Base-by-base conservation (phyloP, 768 basidiomycete species). In the Paxillus ammoniavirescens region DNA sequence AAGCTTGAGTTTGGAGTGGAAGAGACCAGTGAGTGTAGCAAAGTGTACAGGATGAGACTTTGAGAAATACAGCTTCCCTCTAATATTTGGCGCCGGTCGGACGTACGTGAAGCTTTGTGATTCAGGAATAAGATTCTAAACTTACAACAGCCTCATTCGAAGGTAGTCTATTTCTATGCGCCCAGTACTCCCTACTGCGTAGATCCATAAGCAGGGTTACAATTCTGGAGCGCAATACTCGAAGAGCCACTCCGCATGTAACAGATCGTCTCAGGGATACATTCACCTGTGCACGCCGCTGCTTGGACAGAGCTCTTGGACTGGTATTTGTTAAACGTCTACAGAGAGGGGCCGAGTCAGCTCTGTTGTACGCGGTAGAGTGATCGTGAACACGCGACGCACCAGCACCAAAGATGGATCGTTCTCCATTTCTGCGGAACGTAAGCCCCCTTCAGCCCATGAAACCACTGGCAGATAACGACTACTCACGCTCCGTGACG, bases 211-310 rank as follows among this genome's bases (percentile, higher is more conserved):
- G 84, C 84, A 41, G 61, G 67, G n/a, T 67, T 60, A 60, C 88
- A 89, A 61, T 84, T 87, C 61, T 80, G 72, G 54, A 69, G 70
- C 30, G 80, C 82, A 49, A 90, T 71, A 28, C 76, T 72, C 3
- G 78, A 79, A 26, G 86, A 88, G 6, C 83, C 87, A 59, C 86
- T 87, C 37, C 87, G 77, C 38, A 89, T 83, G 60, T 87, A 87
- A 63, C 85, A 90, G 37, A 87, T 82, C 67, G 80, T 89, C 31
- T 86, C 83, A 0, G 65, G 47, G 18, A 77, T 62, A 61, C 88
- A 89, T 18, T 76, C 73, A 1, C 75, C 81, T 0, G 75, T 80
- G 66, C 88, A 89, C 28, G 79, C 58, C 15, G 59, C 51, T n/a
- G 80, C 75, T 35, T 61, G 68, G 6, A 78, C 72, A 9, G 85